A percentile compares a stretch with the other conserved stretches of the same genome.
These are phyloP conservation scores for Russula foetens DNA, from an alignment of 768 basidiomycete species.

Conservation along the genomic window DNA sequence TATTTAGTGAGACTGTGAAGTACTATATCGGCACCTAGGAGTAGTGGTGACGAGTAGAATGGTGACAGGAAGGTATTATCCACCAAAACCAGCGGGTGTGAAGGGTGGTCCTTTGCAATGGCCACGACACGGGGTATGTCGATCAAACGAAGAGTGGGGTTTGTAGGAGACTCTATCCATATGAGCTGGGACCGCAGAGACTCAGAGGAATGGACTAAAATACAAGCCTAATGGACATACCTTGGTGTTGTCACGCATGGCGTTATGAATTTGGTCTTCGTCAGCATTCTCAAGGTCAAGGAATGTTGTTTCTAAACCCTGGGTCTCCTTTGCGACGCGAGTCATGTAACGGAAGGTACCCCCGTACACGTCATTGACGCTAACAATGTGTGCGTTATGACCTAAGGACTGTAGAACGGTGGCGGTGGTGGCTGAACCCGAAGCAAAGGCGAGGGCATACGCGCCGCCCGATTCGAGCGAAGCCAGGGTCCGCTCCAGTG, in stretches of 20 bases:
- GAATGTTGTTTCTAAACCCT: slow-evolving; percentile 67
- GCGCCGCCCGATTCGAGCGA: slow-evolving; percentile 70
- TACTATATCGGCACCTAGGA: slow-evolving; percentile 79
- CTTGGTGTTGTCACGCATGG: slow-evolving; percentile 75
- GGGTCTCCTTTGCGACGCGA: slow-evolving; percentile 53
- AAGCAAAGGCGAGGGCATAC: slow-evolving; percentile 71
- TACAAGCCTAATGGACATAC: slow-evolving; percentile 31
- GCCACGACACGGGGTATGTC: slow-evolving; percentile 65
- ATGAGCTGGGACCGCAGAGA: slow-evolving; percentile 49
- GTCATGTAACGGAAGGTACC: slow-evolving; percentile 85
- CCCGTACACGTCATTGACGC: slow-evolving; percentile 91
- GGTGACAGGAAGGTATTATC: slow-evolving; percentile 96
- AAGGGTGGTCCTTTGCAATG: slow-evolving; percentile 54
- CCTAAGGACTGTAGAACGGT: slow-evolving; percentile 74
- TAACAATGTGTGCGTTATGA: slow-evolving; percentile 67
- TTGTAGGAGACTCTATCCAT: slow-evolving; percentile 95
- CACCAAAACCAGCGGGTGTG: slow-evolving; percentile 71
- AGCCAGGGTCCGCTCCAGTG: slow-evolving; percentile 70
- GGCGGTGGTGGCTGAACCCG: slow-evolving; percentile 81
- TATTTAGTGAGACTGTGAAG: slow-evolving; percentile 85
- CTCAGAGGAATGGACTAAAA: not conserved
- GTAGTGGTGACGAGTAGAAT: slow-evolving; percentile 82
- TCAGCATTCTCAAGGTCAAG: slow-evolving; percentile 67
- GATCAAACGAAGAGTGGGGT: slow-evolving; percentile 85
- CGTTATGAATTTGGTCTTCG: slow-evolving; percentile 54